Evolutionary conservation across 306 rosid genomes (phyloP).

Genomic region (Malus asiatica): DNA sequence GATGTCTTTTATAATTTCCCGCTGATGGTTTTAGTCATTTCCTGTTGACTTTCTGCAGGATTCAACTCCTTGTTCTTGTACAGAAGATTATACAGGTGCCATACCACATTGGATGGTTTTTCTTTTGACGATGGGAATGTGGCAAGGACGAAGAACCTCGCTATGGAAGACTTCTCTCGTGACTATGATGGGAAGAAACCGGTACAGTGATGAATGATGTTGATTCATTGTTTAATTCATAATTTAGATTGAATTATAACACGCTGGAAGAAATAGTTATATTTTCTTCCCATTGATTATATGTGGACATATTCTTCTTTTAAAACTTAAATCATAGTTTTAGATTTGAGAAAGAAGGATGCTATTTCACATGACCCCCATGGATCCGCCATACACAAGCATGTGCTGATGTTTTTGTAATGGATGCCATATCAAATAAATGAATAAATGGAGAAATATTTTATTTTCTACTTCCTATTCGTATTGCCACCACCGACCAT

Average conservation of each 20-base stretch:
- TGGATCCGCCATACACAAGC: too few relatives aligned
- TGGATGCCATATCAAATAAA: background rate
- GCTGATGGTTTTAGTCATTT: background rate
- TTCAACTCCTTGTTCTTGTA: conserved; percentile 73
- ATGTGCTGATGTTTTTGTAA: too few relatives aligned
- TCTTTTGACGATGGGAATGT: conserved; percentile 63
- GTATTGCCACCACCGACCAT: background rate
- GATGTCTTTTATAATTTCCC: background rate
- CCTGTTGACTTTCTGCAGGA: conserved; percentile 43
- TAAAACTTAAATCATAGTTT: background rate
- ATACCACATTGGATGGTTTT: conserved; percentile 65
- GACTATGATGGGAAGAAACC: conserved; percentile 80
- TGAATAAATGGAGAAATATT: background rate
- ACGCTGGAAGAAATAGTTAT: background rate
- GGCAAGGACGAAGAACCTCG: conserved; percentile 51
- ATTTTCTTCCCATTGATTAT: background rate
- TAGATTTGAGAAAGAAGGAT: background rate
- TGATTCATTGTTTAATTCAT: background rate
- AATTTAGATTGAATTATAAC: background rate
- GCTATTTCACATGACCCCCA: too few relatives aligned
- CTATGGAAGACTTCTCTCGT: conserved; percentile 45
- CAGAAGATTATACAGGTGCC: conserved; percentile 77
- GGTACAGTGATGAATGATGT: conserved; percentile 33
- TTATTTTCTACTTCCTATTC: background rate
- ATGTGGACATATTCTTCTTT: background rate